A percentile compares a stretch with the other conserved stretches of the same genome.
phyloP scores from a whole-genome alignment of 2,329 filamentous ascomycete species.

The Xylariales sp. region DNA sequence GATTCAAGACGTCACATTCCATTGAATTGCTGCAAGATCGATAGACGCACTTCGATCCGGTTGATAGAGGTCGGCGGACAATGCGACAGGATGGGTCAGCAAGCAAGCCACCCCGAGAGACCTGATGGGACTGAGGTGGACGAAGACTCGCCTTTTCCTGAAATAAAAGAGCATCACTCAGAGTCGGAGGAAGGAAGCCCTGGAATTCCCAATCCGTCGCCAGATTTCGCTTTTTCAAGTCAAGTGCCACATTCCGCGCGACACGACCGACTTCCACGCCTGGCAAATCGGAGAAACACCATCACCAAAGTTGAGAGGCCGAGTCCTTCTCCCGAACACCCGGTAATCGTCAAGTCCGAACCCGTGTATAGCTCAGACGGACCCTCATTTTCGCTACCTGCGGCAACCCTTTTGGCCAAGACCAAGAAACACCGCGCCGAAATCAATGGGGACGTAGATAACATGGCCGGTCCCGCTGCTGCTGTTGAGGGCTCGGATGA shows the following conservation, averaged over 20 bases:
- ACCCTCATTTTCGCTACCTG: too few species aligned
- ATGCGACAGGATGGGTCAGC: conserved; percentile 7
- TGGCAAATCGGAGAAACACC: neutral
- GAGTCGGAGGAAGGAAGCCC: conserved; percentile 1
- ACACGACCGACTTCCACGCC: neutral
- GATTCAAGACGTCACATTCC: too few species aligned
- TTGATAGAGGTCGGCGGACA: too few species aligned
- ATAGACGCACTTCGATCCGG: too few species aligned
- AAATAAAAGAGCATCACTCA: neutral
- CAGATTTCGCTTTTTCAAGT: conserved; percentile 9
- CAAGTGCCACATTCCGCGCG: conserved; percentile 5
- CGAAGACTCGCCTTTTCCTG: neutral
- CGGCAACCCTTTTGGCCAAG: too few species aligned
- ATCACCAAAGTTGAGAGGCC: conserved; percentile 3
- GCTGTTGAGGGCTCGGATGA: neutral
- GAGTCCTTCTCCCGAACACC: neutral
- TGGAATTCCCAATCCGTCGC: neutral
- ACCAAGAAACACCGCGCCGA: neutral
- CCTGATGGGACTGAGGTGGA: neutral
- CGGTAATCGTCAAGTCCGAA: neutral
- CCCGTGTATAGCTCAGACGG: too few species aligned
- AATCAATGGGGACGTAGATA: neutral
- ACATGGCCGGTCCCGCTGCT: neutral
- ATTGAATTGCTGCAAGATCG: too few species aligned
- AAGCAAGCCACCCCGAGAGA: conserved; percentile 4